phyloP scores from a whole-genome alignment of 1,284 basidiomycete species.

The Ustilago curta region DNA sequence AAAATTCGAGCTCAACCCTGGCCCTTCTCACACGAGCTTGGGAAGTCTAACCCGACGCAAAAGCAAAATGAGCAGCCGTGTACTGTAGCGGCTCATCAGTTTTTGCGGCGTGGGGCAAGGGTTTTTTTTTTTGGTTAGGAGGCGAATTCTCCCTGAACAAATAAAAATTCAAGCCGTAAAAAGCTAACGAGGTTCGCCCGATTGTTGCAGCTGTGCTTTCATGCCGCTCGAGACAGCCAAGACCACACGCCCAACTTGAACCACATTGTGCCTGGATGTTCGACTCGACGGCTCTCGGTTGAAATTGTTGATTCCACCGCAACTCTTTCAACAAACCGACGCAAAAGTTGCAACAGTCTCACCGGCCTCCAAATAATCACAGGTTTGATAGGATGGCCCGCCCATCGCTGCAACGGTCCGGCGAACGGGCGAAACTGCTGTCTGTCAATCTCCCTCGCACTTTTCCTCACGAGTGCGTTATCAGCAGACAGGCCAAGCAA shows the following conservation, averaged over 20 bases:
- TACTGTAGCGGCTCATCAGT: neutral
- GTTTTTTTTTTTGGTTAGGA: no score
- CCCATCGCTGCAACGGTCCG: slow-evolving; percentile 5
- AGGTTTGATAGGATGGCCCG: slow-evolving; percentile 2
- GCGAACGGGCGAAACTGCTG: slow-evolving; percentile 7
- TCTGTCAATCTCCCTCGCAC: slow-evolving; percentile 6
- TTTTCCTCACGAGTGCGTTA: slow-evolving; percentile 23
- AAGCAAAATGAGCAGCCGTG: neutral
- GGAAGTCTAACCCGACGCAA: slow-evolving; percentile 1
- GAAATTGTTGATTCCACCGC: no score
- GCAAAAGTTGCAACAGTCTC: slow-evolving; percentile 2
- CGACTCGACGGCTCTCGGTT: no score
- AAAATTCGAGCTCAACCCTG: slow-evolving; percentile 1
- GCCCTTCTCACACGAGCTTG: slow-evolving; percentile 22
- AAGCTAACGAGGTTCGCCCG: neutral
- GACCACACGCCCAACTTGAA: neutral
- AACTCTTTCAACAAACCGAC: no score
- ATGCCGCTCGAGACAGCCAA: neutral
- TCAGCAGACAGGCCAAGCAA: slow-evolving; percentile 11
- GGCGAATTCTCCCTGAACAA: neutral
- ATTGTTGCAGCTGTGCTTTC: no score
- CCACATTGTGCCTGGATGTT: no score
- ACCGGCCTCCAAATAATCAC: slow-evolving; percentile 2
- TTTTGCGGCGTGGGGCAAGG: slow-evolving; percentile 5
- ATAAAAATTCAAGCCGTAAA: slow-evolving; percentile 4